A percentile compares a stretch with the other conserved stretches of the same genome.
Evolutionary conservation across 176 grass and related monocot genomes (phyloP).

Genomic region (Cocos nucifera): DNA sequence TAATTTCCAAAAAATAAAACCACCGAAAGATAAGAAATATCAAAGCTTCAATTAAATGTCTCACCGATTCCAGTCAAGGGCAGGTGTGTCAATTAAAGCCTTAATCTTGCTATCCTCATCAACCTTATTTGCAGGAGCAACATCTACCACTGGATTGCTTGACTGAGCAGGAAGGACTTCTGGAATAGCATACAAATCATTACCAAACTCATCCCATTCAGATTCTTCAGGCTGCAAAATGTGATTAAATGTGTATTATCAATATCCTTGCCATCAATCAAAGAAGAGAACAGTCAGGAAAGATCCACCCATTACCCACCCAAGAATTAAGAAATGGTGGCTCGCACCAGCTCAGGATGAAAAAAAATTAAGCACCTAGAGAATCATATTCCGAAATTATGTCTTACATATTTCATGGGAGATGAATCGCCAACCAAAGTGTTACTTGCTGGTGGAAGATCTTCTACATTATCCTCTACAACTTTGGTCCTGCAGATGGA

Average conservation of each 20-base stretch:
- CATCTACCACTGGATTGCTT: slow-evolving; percentile 38
- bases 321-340: not conserved
- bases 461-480: slow-evolving; percentile 49
- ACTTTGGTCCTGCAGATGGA: slow-evolving; percentile 57
- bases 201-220: slow-evolving; percentile 99
- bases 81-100: slow-evolving; percentile 75
- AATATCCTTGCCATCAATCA: too few species aligned
- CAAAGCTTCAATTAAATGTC: not conserved
- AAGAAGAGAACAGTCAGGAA: too few species aligned
- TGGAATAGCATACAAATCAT: slow-evolving; percentile 64
- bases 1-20: too few species aligned
- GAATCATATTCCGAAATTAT: not conserved
- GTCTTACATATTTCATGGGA: slow-evolving; percentile 69
- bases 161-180: slow-evolving; percentile 48
- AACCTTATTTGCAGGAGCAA: slow-evolving; percentile 53
- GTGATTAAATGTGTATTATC: slow-evolving; percentile 7
- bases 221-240: slow-evolving; percentile 84
- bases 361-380: not conserved
- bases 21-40: too few species aligned
- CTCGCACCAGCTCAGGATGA: not conserved
- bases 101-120: slow-evolving; percentile 97
- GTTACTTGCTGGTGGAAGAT: slow-evolving; percentile 37
- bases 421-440: slow-evolving; percentile 48
- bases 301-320: not conserved
- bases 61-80: slow-evolving; percentile 71